Percentiles rank a stretch among this genome's conserved stretches.
Evolutionary conservation across 2,329 filamentous ascomycete genomes (phyloP).

Genomic region (Tolypocladium nubicola): DNA sequence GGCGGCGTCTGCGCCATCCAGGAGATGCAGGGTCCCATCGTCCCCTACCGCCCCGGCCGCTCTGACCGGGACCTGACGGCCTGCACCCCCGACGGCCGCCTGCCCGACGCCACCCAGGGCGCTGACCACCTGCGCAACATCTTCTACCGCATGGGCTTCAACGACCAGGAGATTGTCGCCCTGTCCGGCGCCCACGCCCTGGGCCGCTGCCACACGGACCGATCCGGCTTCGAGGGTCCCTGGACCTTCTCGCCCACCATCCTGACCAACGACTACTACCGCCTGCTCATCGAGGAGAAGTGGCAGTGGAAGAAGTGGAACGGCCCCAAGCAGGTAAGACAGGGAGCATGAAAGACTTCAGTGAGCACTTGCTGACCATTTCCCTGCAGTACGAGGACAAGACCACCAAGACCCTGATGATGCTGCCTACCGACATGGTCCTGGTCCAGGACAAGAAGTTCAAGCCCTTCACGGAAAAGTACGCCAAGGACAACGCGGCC

Average conservation of each 20-base stretch:
- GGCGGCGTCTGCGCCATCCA: slow-evolving; percentile 77
- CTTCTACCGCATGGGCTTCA: slow-evolving; percentile 96
- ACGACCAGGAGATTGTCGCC: slow-evolving; percentile 93
- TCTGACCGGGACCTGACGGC: slow-evolving; percentile 65
- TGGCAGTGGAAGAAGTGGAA: slow-evolving; percentile 90
- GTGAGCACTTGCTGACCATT: slow-evolving; percentile 3
- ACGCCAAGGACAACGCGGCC: slow-evolving; percentile 78
- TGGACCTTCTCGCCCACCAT: slow-evolving; percentile 91
- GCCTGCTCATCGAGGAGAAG: slow-evolving; percentile 79
- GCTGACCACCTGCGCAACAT: slow-evolving; percentile 78
- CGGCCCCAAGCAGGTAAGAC: slow-evolving; percentile 62
- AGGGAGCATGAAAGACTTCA: neutral
- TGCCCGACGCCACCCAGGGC: slow-evolving; percentile 68
- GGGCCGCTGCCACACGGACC: slow-evolving; percentile 81
- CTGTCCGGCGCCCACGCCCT: slow-evolving; percentile 77
- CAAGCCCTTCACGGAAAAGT: slow-evolving; percentile 68
- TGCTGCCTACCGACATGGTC: slow-evolving; percentile 88
- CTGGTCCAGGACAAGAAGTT: slow-evolving; percentile 84
- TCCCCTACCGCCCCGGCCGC: slow-evolving; percentile 85
- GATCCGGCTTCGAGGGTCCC: slow-evolving; percentile 78
- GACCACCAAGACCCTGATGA: slow-evolving; percentile 83
- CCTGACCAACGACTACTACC: slow-evolving; percentile 92
- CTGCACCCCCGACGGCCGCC: slow-evolving; percentile 89
- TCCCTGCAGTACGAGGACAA: slow-evolving; percentile 71
- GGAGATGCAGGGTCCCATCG: slow-evolving; percentile 82